phyloP scores from a whole-genome alignment of 2,329 filamentous ascomycete species.

The Biscogniauxia marginata region DNA sequence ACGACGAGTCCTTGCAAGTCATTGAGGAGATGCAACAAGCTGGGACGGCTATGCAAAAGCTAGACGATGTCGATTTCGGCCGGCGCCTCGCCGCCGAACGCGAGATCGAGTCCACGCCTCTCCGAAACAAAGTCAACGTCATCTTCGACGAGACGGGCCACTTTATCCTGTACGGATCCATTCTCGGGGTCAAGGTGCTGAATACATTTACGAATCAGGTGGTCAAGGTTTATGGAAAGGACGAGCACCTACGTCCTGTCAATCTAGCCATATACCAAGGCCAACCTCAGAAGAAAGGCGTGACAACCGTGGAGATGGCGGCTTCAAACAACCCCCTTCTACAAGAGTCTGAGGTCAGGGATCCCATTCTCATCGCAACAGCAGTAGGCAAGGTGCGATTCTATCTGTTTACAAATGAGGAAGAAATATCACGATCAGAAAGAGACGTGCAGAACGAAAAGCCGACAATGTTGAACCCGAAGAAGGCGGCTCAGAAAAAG shows the following conservation, averaged over 20 bases:
- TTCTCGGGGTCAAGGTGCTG: constrained; percentile 89
- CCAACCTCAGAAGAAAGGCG: constrained; percentile 86
- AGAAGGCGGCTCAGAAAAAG: constrained; percentile 58
- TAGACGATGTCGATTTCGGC: constrained; percentile 91
- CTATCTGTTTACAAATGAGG: constrained; percentile 96
- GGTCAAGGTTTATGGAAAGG: constrained; percentile 84
- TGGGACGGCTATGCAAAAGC: constrained; percentile 74
- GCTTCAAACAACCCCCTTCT: constrained; percentile 90
- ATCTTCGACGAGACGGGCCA: constrained; percentile 95
- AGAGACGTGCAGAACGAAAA: constrained; percentile 96
- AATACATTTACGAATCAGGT: constrained; percentile 94
- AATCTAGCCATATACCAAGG: constrained; percentile 90
- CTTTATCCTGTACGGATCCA: constrained; percentile 91
- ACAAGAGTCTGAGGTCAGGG: constrained; percentile 84
- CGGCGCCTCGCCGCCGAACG: constrained; percentile 81
- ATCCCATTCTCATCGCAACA: constrained; percentile 84
- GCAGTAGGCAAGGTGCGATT: constrained; percentile 87
- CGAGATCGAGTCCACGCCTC: constrained; percentile 71
- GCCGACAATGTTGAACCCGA: constrained; percentile 63
- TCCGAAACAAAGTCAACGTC: constrained; percentile 75
- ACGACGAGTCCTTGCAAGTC: constrained; percentile 89
- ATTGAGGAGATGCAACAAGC: constrained; percentile 94
- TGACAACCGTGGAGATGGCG: constrained; percentile 96
- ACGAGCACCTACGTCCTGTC: constrained; percentile 82
- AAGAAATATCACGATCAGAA: constrained; percentile 76